phyloP scores from a whole-genome alignment of 345 rosid genomes.

The Acer saccharum region DNA sequence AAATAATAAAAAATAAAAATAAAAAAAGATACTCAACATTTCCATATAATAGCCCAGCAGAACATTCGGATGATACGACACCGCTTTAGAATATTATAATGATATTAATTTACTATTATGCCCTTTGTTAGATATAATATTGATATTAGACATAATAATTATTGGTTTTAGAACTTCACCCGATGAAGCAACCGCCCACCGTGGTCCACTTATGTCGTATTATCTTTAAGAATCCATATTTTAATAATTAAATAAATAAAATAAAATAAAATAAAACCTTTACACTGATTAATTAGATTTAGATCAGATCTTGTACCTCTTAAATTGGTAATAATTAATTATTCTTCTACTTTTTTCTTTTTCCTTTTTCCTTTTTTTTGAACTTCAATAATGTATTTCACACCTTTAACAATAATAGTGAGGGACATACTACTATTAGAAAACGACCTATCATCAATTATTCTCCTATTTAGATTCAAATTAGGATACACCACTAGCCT shows the following conservation, averaged over 20 bases:
- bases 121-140: not conserved
- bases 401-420: too few species aligned
- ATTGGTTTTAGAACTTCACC: conserved; percentile 16
- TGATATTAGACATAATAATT: not conserved
- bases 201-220: not conserved
- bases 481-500: too few species aligned
- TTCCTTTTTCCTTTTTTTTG: too few species aligned
- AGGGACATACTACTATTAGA: too few species aligned
- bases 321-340: too few species aligned
- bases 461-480: too few species aligned
- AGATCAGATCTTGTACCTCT: too few species aligned
- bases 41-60: not conserved
- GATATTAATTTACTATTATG: not conserved
- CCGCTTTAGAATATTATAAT: not conserved
- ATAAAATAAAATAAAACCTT: not conserved
- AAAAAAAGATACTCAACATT: not conserved
- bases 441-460: too few species aligned
- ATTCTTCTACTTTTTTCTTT: too few species aligned
- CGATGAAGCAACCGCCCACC: conserved; percentile 24
- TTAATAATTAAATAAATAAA: too few species aligned
- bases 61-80: conserved; percentile 6
- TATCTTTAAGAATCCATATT: not conserved
- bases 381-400: too few species aligned
- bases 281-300: too few species aligned
- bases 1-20: not conserved